Evolutionary conservation across 169 alveolate species (phyloP).

Genomic region (Eimeria zaria): DNA sequence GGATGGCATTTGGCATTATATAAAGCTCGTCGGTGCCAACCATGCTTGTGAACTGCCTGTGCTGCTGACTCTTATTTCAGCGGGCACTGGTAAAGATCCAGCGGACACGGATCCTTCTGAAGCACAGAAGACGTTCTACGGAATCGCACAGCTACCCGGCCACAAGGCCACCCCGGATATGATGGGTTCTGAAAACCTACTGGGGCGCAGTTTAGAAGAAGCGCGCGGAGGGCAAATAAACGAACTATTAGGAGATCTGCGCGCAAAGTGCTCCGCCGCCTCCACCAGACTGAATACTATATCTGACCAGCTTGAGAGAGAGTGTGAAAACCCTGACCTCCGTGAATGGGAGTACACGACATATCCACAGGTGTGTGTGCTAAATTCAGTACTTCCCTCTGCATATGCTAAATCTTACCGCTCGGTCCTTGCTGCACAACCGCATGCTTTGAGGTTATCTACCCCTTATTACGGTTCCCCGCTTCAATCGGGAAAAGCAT

Average conservation of each 20-base stretch:
- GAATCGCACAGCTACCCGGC: constrained; percentile 74
- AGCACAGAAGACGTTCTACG: constrained; percentile 22
- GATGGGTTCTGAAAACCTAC: constrained; percentile 10
- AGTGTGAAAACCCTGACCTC: constrained; percentile 70
- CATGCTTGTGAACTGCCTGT: neutral
- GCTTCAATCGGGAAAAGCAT: neutral
- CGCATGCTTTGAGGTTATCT: neutral
- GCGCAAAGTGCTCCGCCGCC: constrained; percentile 74
- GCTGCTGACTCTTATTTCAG: neutral
- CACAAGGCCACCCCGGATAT: neutral
- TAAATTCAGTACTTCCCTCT: neutral
- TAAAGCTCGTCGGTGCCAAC: neutral
- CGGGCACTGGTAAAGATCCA: neutral
- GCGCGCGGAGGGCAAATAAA: constrained; percentile 74
- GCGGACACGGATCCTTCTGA: neutral
- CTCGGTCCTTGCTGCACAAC: neutral
- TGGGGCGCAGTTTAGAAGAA: constrained; percentile 43
- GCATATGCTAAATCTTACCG: neutral
- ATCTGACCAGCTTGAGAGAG: constrained; percentile 73
- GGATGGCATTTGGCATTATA: neutral
- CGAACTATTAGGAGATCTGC: constrained; percentile 68
- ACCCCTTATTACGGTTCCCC: neutral
- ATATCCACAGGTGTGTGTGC: constrained; percentile 53
- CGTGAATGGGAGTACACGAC: constrained; percentile 83
- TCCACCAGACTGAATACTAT: constrained; percentile 57